These are phyloP conservation scores for Pseudomonodictys pantanalensis DNA, from an alignment of 495 filamentous ascomycete species.

Conservation along the genomic window DNA sequence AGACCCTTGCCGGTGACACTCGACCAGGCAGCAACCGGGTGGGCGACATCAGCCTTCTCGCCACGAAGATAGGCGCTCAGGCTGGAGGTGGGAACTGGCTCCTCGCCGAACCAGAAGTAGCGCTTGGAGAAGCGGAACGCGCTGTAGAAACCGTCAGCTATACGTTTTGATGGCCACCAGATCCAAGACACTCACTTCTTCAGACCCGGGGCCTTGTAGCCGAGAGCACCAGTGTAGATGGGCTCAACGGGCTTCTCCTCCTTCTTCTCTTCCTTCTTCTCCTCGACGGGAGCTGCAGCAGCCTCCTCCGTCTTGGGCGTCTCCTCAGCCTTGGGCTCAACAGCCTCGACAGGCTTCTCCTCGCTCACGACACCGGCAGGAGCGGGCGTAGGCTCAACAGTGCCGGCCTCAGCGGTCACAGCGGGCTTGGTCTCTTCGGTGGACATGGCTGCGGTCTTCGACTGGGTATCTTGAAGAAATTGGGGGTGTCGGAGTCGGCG, in stretches of 20 bases:
- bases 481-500: neutral
- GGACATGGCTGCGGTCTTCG: conserved; percentile 16
- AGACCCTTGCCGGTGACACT: conserved; percentile 93
- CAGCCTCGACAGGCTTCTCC: conserved; percentile 47
- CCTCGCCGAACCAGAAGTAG: conserved; percentile 91
- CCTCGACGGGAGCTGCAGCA: conserved; percentile 46
- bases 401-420: conserved; percentile 23
- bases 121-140: conserved; percentile 66
- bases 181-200: conserved; percentile 73
- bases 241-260: conserved; percentile 60
- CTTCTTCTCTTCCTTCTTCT: conserved; percentile 47
- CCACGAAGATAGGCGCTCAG: conserved; percentile 72
- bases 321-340: conserved; percentile 48
- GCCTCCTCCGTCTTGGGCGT: conserved; percentile 46
- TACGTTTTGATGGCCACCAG: neutral
- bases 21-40: conserved; percentile 82
- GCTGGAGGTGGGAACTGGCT: conserved; percentile 71
- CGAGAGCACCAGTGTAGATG: conserved; percentile 71
- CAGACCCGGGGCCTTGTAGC: conserved; percentile 85
- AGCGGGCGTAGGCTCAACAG: conserved; percentile 46
- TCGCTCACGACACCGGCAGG: conserved; percentile 37
- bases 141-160: conserved; percentile 45
- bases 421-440: conserved; percentile 30
- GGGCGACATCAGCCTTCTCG: conserved; percentile 79
- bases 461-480: neutral